Evolutionary conservation across 805 yeast species (phyloP), one percentile per base, ranked within the genome.

Genomic region (Yarrowia yakushimensis): DNA sequence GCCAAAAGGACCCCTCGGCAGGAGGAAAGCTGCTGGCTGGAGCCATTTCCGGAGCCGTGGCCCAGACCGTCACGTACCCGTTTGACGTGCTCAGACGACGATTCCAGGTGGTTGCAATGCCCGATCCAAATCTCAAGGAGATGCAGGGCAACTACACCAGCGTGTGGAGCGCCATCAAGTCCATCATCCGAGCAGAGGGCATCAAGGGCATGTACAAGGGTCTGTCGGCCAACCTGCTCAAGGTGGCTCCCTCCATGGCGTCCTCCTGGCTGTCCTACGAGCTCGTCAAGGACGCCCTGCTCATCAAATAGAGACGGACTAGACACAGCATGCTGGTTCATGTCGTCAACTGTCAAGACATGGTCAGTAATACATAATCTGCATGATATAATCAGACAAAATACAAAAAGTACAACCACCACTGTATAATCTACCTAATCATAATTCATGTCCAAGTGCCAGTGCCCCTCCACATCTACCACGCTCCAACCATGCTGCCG

Each of bases 181-280:
- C 87, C 5, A 90, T 93, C 36, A 85, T 87, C 64, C 79, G 75
- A 65, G 75, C 79, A 20, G 98, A 93, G 73, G 97, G 97, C 1
- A 76, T 88, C 65, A 86, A 84, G 72, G 98, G 96, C 67, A 74
- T 86, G 31, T 78, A 89, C 59, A 83, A 85, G 68, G 88, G 83
- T 20, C 70, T 76, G 63, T 62, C 70, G 2, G 94, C 96, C 1
- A 90, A 90, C 70, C 78, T 90, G 72, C 86, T 88, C 78, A 93
- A 92, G 72, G 94, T 93, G 4, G 88, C 90, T 50, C 97, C 98
- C 0, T 85, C 94, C 13, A 93, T 94, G 92, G 98, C 98, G 4
- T 90, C 92, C 17, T 90, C 93, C 65, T 93, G 97, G 97, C 78
- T 91, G 68, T 84, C 90, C 59, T 93, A 88, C 76, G 98, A 93